These are phyloP conservation scores for Capsicum rhomboideum DNA, from an alignment of 257 asterid species.

Conservation along the genomic window DNA sequence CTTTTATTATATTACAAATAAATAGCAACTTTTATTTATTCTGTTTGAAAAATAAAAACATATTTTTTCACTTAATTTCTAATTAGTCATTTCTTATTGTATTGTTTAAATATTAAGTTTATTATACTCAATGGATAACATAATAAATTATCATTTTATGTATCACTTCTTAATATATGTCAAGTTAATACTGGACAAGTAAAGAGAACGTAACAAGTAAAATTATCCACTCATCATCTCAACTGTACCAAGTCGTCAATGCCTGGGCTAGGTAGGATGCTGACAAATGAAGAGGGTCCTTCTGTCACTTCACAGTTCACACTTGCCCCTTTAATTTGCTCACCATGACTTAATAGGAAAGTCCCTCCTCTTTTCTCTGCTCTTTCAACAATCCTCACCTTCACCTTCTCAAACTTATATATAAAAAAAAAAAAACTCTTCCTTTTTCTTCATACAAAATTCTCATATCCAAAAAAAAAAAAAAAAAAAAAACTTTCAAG, in stretches of 20 bases:
- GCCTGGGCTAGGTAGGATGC: neutral
- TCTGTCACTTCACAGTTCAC: neutral
- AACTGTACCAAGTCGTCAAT: neutral
- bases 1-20: too few species aligned
- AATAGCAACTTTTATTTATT: too few species aligned
- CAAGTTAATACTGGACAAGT: too few species aligned
- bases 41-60: too few species aligned
- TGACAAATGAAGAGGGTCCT: neutral
- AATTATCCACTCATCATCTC: neutral
- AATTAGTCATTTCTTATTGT: too few species aligned
- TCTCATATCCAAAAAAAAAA: neutral
- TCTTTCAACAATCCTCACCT: neutral
- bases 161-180: too few species aligned
- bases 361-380: neutral
- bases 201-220: too few species aligned
- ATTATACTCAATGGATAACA: too few species aligned
- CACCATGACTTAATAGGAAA: neutral
- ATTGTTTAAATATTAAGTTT: too few species aligned
- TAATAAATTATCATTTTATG: too few species aligned
- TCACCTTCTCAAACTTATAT: neutral
- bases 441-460: neutral
- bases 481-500: neutral
- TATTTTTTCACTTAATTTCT: too few species aligned
- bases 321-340: neutral
- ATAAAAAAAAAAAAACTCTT: neutral